Evolutionary conservation across 805 yeast genomes (phyloP), one percentile per base, ranked within the genome.

Genomic region (Kuraishia floccosa): DNA sequence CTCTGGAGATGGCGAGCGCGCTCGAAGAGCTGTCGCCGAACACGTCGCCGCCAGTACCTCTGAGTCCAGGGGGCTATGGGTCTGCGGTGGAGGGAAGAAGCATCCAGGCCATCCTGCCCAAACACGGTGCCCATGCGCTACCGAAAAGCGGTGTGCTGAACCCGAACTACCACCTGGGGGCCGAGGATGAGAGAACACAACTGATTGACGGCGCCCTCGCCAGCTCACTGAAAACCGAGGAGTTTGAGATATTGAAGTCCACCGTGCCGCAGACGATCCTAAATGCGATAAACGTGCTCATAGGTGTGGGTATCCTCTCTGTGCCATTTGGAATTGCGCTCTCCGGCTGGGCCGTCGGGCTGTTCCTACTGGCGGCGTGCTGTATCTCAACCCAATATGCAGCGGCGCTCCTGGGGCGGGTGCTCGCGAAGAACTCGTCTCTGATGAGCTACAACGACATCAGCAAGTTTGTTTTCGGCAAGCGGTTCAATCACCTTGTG

Each of bases 191-290:
- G 13, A 29, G 25, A 3, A 18, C n/a, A 4, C 30, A 16, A 11
- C 24, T 30, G 11, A 24, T 25, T 18, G 24, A 10, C 10, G 29
- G 19, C 6, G 17, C 19, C 7, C 20, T 26, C 20, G 28, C 7
- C 8, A 19, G 22, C 9, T n/a, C n/a, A n/a, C 10, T 19, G 10
- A 19, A 19, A 10, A 10, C 7, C 10, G 9, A 19, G 22, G 22
- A 27, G 5, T 20, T 19, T 15, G 40, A 39, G 4, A 21, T 33
- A 3, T 32, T 41, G 6, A 63, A 53, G 39, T 70, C 78, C 6
- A 82, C 91, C 0, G 74, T 73, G 0, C 72, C 81, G 1, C 93
- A 81, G 47, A 81, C 93, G 0, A 57, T 78, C 4, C 79, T 81
- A 60, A 82, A 82, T 42, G 76, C 87, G 1, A 74, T 81, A 30